Base-by-base conservation (phyloP, 2,329 filamentous ascomycete genomes). In the Exophiala viscosa region DNA sequence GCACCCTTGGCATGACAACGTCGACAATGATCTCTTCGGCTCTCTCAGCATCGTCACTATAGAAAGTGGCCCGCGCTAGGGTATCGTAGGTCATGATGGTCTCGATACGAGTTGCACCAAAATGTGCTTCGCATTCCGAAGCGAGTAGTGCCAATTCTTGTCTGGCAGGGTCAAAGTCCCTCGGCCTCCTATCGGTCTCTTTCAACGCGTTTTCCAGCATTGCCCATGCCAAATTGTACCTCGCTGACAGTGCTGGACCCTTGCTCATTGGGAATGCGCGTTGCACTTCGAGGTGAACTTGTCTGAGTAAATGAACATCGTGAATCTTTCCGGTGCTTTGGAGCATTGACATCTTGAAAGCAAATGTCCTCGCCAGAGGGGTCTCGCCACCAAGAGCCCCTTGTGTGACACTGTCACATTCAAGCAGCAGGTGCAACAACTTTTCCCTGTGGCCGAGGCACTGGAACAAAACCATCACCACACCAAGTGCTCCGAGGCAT, bases 151-250 rank as follows among this genome's bases (percentile, higher is more conserved):
- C 23, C 28, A 58, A 38, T 32, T 48, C 39, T 9, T 32, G 18
- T 28, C 35, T 42, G n/a, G 47, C 52, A 4, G 48, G 35, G 20
- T 49, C 32, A 38, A 39, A 53, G 31, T 55, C 43, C 10, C 45
- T 28, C 9, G 53, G 36, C 14, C 45, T 34, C 15, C 39, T 40
- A 14, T 54, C 38, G n/a, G n/a, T n/a, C 45, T 43, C 43, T 35
- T 47, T 54, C 52, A 54, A 32, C 38, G 50, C 52, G 33, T 54
- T 54, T 42, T 58, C 56, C 23, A 55, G 46, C 49, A 48, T 48
- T 7, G 56, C 56, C 56, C 56, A 58, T 13, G 52, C 56, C 31
- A 55, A 10, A 31, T 58, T 45, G 28, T 53, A 58, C 20, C 47
- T 45, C 8, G 56, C 56, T 5, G 49, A 51, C 45, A 58, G 45